Evolutionary conservation across 495 filamentous ascomycete species (phyloP).

Genomic region (Aspergillus avenaceus): DNA sequence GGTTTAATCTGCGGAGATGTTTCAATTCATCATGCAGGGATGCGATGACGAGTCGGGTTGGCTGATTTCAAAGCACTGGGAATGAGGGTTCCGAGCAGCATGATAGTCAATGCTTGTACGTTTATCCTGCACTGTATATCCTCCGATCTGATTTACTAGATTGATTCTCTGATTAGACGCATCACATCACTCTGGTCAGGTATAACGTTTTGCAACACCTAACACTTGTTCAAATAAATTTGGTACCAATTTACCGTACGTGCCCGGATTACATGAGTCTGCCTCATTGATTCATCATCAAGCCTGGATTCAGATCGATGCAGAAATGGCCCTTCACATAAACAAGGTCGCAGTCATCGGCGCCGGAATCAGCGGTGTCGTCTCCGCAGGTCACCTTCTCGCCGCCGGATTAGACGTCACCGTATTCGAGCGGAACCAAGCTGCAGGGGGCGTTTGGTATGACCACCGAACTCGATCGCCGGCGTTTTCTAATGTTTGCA

Average conservation of each 20-base stretch:
- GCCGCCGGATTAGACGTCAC: slow-evolving; percentile 55
- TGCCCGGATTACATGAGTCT: too few relatives aligned
- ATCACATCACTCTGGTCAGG: slow-evolving; percentile 6
- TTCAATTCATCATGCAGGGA: slow-evolving; percentile 19
- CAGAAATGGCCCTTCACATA: too few relatives aligned
- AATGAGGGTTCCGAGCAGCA: neutral
- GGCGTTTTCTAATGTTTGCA: slow-evolving; percentile 8
- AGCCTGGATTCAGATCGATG: too few relatives aligned
- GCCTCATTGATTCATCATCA: neutral
- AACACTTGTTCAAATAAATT: too few relatives aligned
- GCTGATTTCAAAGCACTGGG: slow-evolving; percentile 10
- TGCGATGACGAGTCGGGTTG: slow-evolving; percentile 9
- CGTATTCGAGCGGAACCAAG: slow-evolving; percentile 58
- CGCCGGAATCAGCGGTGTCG: slow-evolving; percentile 65
- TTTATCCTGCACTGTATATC: too few relatives aligned
- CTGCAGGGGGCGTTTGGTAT: slow-evolving; percentile 60
- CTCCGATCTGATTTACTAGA: too few relatives aligned
- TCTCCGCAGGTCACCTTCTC: slow-evolving; percentile 58
- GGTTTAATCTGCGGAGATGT: neutral
- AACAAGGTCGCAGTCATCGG: slow-evolving; percentile 65
- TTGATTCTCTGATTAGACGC: neutral
- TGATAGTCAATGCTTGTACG: too few relatives aligned
- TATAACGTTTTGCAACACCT: too few relatives aligned
- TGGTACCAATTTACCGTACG: too few relatives aligned
- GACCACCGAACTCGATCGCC: neutral